phyloP scores from a whole-genome alignment of 176 grass and related monocot genomes.

The Oryza meridionalis region DNA sequence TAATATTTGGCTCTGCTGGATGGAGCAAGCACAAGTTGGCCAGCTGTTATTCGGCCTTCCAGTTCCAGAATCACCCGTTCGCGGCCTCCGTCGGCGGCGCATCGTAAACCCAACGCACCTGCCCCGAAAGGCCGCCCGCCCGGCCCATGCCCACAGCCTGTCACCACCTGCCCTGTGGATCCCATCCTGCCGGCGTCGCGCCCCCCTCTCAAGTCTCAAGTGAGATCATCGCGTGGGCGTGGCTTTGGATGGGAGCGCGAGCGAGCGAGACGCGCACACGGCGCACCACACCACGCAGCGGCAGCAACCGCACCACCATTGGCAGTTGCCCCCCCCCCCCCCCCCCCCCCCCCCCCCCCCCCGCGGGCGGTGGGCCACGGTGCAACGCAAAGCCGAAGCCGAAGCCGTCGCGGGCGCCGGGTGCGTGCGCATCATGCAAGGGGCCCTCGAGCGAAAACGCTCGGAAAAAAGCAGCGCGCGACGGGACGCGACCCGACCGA shows the following conservation, averaged over 20 bases:
- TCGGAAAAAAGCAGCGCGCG: neutral
- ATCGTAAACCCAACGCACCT: neutral
- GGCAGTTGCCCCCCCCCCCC: too few relatives aligned
- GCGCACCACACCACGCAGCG: neutral
- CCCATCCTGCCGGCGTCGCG: conserved; percentile 17
- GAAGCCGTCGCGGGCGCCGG: neutral
- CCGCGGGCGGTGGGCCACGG: conserved; percentile 30
- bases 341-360: too few relatives aligned
- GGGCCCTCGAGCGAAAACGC: neutral
- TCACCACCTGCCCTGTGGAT: neutral
- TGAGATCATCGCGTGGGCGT: conserved; percentile 20
- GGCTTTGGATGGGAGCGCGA: neutral
- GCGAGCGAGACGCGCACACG: neutral
- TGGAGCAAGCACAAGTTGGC: conserved; percentile 30
- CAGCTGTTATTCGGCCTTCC: conserved; percentile 12
- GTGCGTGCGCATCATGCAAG: conserved; percentile 17
- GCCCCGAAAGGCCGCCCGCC: neutral
- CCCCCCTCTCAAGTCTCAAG: neutral
- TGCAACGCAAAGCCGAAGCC: conserved; percentile 26
- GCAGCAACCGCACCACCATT: neutral
- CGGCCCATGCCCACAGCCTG: conserved; percentile 25
- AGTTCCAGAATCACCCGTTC: neutral
- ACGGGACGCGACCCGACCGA: neutral
- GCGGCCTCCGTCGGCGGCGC: too few relatives aligned
- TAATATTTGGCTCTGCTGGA: too few relatives aligned